These are phyloP conservation scores for Verticillium albo-atrum DNA, from an alignment of 2,329 filamentous ascomycete genomes.

Conservation along the genomic window DNA sequence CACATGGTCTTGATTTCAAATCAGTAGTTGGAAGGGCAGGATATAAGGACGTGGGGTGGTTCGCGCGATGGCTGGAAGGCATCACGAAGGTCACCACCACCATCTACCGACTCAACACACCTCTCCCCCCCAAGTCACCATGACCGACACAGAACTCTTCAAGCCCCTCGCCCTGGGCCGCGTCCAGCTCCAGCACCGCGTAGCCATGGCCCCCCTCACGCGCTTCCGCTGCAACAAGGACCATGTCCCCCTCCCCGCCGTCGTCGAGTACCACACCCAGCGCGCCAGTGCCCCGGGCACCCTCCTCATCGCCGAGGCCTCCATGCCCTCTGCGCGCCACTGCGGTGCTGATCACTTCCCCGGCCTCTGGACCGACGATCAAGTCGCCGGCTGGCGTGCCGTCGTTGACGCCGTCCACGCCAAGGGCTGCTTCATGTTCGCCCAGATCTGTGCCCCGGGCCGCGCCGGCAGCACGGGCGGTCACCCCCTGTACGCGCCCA, in stretches of 20 bases:
- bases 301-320: slow-evolving; percentile 40
- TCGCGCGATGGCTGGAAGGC: no score
- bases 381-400: slow-evolving; percentile 55
- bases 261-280: slow-evolving; percentile 38
- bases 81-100: no score
- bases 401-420: slow-evolving; percentile 60
- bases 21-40: neutral
- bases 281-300: slow-evolving; percentile 35
- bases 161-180: slow-evolving; percentile 14
- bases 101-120: no score
- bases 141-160: slow-evolving; percentile 5
- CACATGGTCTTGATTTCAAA: neutral
- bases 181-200: slow-evolving; percentile 15
- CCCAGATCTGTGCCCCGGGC: slow-evolving; percentile 60
- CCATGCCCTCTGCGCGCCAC: slow-evolving; percentile 19
- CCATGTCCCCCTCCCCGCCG: slow-evolving; percentile 16
- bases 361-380: slow-evolving; percentile 49
- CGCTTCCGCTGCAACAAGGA: slow-evolving; percentile 14
- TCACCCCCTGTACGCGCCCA: slow-evolving; percentile 18
- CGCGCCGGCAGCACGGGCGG: slow-evolving; percentile 39
- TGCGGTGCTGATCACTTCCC: slow-evolving; percentile 40
- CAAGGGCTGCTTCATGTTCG: slow-evolving; percentile 55
- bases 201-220: slow-evolving; percentile 17
- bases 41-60: neutral
- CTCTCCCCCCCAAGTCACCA: neutral